Evolutionary conservation across 345 rosid species (phyloP).

Genomic region (Boechera retrofracta): DNA sequence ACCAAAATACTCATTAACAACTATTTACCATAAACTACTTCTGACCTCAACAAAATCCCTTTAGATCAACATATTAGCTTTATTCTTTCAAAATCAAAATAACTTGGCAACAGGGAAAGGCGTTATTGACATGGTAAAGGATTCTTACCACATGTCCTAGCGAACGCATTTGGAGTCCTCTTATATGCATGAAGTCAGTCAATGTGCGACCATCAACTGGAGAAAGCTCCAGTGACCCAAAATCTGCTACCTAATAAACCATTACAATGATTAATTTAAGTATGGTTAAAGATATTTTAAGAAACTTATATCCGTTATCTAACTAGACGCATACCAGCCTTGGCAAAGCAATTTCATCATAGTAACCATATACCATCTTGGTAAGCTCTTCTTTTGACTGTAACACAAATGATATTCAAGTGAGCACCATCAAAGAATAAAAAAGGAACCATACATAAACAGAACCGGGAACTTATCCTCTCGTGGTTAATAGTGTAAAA

Average conservation of each 20-base stretch:
- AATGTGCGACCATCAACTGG: constrained; percentile 97
- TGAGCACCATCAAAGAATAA: constrained; percentile 20
- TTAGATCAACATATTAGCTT: constrained; percentile 8
- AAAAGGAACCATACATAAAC: not conserved
- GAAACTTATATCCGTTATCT: constrained; percentile 25
- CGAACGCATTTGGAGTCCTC: constrained; percentile 92
- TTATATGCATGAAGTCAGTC: constrained; percentile 96
- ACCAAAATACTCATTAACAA: constrained; percentile 17
- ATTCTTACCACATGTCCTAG: constrained; percentile 80
- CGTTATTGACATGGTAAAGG: constrained; percentile 17
- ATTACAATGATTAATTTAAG: constrained; percentile 13
- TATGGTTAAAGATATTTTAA: constrained; percentile 36
- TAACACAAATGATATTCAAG: constrained; percentile 29
- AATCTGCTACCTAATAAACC: constrained; percentile 80
- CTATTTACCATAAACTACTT: constrained; percentile 10
- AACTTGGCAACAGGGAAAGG: constrained; percentile 25
- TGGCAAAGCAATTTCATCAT: constrained; percentile 91
- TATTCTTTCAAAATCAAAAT: constrained; percentile 18
- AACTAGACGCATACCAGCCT: constrained; percentile 70
- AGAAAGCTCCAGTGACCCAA: constrained; percentile 95
- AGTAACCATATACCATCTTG: constrained; percentile 76
- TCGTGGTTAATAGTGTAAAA: not conserved
- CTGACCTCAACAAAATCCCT: constrained; percentile 20
- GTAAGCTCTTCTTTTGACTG: constrained; percentile 83
- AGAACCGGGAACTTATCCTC: not conserved